Evolutionary conservation across 345 rosid genomes (phyloP).

Genomic region (Streptanthus diversifolius): DNA sequence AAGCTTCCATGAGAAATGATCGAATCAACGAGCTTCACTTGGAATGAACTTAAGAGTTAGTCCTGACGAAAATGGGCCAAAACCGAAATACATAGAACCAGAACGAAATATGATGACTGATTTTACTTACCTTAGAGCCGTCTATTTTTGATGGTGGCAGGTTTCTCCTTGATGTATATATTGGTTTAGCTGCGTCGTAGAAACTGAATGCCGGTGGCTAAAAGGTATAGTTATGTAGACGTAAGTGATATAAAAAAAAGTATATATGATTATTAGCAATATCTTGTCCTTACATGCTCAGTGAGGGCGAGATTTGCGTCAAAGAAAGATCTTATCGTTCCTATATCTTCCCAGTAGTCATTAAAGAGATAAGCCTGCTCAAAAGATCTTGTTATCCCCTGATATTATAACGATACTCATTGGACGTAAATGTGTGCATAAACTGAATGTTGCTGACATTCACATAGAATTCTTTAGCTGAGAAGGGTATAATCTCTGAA

Average conservation of each 20-base stretch:
- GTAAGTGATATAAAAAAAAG: not conserved
- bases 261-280: not conserved
- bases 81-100: not conserved
- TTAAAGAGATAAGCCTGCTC: conserved; percentile 89
- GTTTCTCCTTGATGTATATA: conserved; percentile 91
- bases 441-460: conserved; percentile 46
- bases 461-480: conserved; percentile 65
- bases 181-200: conserved; percentile 86
- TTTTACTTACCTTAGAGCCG: conserved; percentile 56
- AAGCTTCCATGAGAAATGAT: conserved; percentile 93
- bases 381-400: conserved; percentile 14
- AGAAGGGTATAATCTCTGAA: conserved; percentile 94
- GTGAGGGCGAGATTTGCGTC: conserved; percentile 93
- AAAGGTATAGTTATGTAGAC: conserved; percentile 25
- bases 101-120: not conserved
- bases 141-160: conserved; percentile 81
- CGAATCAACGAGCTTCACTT: conserved; percentile 68
- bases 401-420: not conserved
- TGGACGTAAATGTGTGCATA: conserved; percentile 9
- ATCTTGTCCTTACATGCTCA: conserved; percentile 60
- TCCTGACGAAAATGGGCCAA: conserved; percentile 2
- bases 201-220: conserved; percentile 92
- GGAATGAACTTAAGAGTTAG: conserved; percentile 1
- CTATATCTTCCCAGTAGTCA: conserved; percentile 97
- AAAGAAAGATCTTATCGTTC: conserved; percentile 95